Evolutionary conservation across 139 green algal genomes (phyloP), one percentile per base, ranked within the genome.

Genomic region (Astrephomene gubernaculifera): DNA sequence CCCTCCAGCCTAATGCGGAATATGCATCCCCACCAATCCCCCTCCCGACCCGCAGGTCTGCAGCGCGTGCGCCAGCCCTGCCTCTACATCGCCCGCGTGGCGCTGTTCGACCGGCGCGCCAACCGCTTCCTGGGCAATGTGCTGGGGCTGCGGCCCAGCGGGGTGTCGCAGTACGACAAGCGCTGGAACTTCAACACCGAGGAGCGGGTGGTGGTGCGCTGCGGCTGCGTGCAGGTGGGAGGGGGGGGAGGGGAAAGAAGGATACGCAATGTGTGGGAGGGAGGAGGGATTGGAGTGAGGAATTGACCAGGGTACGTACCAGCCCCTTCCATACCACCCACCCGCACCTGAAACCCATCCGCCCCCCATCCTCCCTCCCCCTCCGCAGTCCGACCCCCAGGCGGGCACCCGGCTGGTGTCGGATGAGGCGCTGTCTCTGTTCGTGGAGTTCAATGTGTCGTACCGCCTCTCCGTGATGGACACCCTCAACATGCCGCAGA

Each of bases 81-180:
- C 81, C 43, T 90, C 10, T 85, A 76, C 44, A 86, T 88, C 29
- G 81, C 85, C 27, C 88, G 88, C 45, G 31, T 92, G 65, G 85
- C 44, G 65, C 49, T 92, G 25, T 92, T 92, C 80, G 88, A 92
- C 61, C 54, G 81, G 31, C 54, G 65, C 39, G 65, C 84, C 61
- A 87, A 92, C 75, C 73, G 81, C 49, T 92, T 92, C 81, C 74
- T 92, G 36, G 88, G 88, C 73, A 92, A 92, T 44, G 75, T 92
- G 38, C 25, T 92, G 45, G 88, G 88, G 10, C 12, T 92, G 79
- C 81, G 81, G 35, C 88, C 88, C 2, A 36, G 79, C 29, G 49
- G 25, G 19, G 81, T 89, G 45, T 41, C 29, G 25, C 45, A 82
- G n/a, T 81, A 84, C 44, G 81, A 88, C 74, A 87, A 61, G 25